Evolutionary conservation across 768 basidiomycete genomes (phyloP).

Genomic region (Psilocybe azurescens): DNA sequence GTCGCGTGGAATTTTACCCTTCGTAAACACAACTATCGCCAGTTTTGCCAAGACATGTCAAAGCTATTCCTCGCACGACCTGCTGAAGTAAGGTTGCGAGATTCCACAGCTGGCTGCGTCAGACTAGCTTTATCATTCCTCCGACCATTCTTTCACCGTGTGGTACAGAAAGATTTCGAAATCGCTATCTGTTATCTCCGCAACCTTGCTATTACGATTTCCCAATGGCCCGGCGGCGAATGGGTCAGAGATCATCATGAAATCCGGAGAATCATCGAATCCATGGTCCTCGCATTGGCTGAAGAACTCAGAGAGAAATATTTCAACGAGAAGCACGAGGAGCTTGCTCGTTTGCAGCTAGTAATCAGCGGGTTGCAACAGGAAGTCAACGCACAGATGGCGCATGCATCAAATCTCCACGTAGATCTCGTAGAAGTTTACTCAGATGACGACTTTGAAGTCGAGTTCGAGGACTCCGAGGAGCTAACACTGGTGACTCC

Average conservation of each 20-base stretch:
- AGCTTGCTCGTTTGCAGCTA: slow-evolving; percentile 52
- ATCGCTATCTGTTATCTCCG: slow-evolving; percentile 39
- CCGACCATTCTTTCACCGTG: slow-evolving; percentile 69
- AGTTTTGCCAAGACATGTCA: slow-evolving; percentile 75
- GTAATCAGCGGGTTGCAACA: slow-evolving; percentile 51
- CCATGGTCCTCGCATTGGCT: slow-evolving; percentile 62
- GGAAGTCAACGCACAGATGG: slow-evolving; percentile 21
- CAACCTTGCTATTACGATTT: slow-evolving; percentile 52
- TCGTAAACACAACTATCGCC: slow-evolving; percentile 65
- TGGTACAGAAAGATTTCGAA: slow-evolving; percentile 43
- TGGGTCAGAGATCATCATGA: slow-evolving; percentile 72
- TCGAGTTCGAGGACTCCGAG: slow-evolving; percentile 25
- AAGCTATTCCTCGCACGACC: slow-evolving; percentile 62
- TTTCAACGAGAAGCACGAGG: slow-evolving; percentile 35
- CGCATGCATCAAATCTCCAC: slow-evolving; percentile 1
- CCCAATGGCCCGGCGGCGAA: slow-evolving; percentile 71
- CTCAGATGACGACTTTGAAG: slow-evolving; percentile 27
- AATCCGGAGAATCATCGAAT: slow-evolving; percentile 60
- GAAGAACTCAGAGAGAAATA: slow-evolving; percentile 65
- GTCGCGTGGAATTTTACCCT: slow-evolving; percentile 61
- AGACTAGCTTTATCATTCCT: slow-evolving; percentile 71
- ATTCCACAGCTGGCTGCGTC: slow-evolving; percentile 71
- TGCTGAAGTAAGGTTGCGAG: slow-evolving; percentile 60
- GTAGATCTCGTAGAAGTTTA: slow-evolving; percentile 20
- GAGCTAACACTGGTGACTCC: slow-evolving; percentile 28